Evolutionary conservation across 2,329 filamentous ascomycete species (phyloP).

Genomic region (Xylariaceae sp.): DNA sequence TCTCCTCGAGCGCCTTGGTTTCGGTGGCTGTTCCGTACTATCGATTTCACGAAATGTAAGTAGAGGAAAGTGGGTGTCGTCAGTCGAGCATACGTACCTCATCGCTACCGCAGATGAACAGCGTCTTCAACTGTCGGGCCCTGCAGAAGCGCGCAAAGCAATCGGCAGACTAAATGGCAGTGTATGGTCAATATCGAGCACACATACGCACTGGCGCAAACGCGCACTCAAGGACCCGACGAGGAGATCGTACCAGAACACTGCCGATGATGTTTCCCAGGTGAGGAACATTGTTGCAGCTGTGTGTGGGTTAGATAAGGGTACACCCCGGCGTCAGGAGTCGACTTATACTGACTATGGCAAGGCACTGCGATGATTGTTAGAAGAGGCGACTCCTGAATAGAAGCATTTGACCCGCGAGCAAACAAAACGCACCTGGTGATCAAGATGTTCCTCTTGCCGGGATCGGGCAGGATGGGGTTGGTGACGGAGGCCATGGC

Average conservation of each 20-base stretch:
- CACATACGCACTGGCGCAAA: neutral
- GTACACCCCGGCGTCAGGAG: neutral
- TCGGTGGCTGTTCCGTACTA: conserved; percentile 89
- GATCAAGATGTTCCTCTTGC: conserved; percentile 82
- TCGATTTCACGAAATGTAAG: neutral
- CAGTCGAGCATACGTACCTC: conserved; percentile 40
- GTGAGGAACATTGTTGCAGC: conserved; percentile 68
- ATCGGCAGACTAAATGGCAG: conserved; percentile 52
- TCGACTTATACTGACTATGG: conserved; percentile 6
- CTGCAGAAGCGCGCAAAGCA: conserved; percentile 80
- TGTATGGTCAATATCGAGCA: neutral
- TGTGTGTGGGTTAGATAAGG: conserved; percentile 7
- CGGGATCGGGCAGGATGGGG: conserved; percentile 57
- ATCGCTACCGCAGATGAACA: conserved; percentile 85
- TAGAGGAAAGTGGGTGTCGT: neutral
- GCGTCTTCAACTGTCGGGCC: conserved; percentile 69
- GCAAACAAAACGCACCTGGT: conserved; percentile 49
- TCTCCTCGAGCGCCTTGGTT: conserved; percentile 88
- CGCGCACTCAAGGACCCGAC: neutral
- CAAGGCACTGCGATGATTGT: neutral
- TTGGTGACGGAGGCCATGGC: conserved; percentile 18
- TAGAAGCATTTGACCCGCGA: neutral
- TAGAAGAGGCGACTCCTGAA: neutral
- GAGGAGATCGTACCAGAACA: conserved; percentile 48
- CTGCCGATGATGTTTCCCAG: conserved; percentile 84